These are phyloP conservation scores for Alnus rubra DNA, from an alignment of 306 rosid species.

Conservation along the genomic window DNA sequence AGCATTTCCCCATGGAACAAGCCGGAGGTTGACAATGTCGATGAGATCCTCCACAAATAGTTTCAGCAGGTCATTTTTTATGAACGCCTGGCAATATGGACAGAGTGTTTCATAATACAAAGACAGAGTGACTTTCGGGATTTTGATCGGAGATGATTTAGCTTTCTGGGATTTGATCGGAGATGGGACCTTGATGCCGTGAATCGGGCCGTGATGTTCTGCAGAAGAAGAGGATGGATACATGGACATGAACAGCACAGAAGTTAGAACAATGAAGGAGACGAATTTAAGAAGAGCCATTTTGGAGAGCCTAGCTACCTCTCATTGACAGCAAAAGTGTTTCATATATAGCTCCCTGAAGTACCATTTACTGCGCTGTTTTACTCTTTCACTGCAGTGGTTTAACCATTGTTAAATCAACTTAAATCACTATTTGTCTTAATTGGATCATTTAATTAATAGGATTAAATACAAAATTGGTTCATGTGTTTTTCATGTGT, in stretches of 20 bases:
- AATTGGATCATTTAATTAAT: too few relatives aligned
- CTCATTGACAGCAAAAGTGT: too few relatives aligned
- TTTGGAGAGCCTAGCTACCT: not conserved
- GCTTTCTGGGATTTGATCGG: not conserved
- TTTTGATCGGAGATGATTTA: not conserved
- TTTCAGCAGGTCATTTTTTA: not conserved
- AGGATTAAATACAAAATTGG: too few relatives aligned
- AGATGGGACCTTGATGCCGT: not conserved
- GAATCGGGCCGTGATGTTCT: not conserved
- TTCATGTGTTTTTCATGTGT: too few relatives aligned
- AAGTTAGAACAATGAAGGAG: constrained; percentile 1
- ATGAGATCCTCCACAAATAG: not conserved
- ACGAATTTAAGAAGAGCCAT: not conserved
- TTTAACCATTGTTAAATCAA: too few relatives aligned
- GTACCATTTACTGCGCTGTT: too few relatives aligned
- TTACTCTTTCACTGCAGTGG: too few relatives aligned
- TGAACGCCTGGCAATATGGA: not conserved
- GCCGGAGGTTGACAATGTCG: not conserved
- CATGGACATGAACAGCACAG: not conserved
- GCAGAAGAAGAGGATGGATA: not conserved
- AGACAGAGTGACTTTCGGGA: not conserved
- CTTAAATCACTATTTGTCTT: too few relatives aligned
- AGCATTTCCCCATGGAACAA: constrained; percentile 7
- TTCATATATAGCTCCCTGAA: not conserved
- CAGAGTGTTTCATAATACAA: not conserved